Base-by-base conservation (phyloP, 2,329 filamentous ascomycete species). In the Botryosphaeria dothidea region DNA sequence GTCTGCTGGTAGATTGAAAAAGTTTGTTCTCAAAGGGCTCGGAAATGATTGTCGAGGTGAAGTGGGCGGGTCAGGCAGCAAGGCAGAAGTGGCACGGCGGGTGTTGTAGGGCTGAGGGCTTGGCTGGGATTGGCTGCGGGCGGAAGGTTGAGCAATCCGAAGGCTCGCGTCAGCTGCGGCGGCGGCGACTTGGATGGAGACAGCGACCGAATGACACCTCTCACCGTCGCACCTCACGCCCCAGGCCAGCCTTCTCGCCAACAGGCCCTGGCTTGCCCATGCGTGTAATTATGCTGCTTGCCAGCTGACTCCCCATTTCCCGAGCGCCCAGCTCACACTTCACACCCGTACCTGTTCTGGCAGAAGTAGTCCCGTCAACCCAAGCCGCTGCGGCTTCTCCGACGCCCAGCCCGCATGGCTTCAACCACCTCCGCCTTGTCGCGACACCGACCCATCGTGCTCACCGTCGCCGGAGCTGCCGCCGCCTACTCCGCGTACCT, bases 401-500 rank as follows among this genome's bases (percentile, higher is more conserved):
- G 25, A 46, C 61, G 48, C 36, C 48, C 23, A 43, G 46, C 36
- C 41, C 62, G 62, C 62, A 65, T 65, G 63, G 63, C 63, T 65
- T 52, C 62, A 46, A 73, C 73, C 17, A 71, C 74, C 23, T 72
- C 71, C 46, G 71, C 75, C 52, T 64, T 76, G 54, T 72, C 77
- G 45, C 77, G 78, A 64, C 79, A 79, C 67, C 74, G 76, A 43
- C 77, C 88, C 65, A 82, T 86, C 65, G 80, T 90, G 62, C 81
- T 86, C 58, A 69, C 86, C 25, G 71, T 87, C 43, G 85, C 87
- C 41, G 83, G 84, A 51, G 74, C 86, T 51, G 84, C 86, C 1
- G 84, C 86, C 48, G 82, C 81, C 11, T 87, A 85, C 56, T 77
- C 85, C 63, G 82, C 84, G 65, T 91, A 87, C 72, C 84, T 86